These are phyloP conservation scores for Penicillium verhagenii DNA, from an alignment of 495 filamentous ascomycete species.

Conservation along the genomic window DNA sequence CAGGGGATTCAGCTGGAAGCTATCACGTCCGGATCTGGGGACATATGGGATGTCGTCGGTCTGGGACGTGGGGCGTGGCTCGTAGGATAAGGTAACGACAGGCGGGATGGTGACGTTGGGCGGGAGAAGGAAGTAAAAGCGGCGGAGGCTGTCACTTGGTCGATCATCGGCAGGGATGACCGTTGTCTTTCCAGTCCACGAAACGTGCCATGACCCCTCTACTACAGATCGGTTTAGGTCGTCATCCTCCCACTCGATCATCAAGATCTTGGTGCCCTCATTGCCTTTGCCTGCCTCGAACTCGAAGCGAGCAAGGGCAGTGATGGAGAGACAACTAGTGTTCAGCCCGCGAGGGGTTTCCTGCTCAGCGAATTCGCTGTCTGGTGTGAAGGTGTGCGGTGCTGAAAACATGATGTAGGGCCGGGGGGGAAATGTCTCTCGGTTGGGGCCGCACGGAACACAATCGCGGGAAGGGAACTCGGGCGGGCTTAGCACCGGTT, in stretches of 20 bases:
- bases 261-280: conserved; percentile 80
- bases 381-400: conserved; percentile 35
- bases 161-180: conserved; percentile 64
- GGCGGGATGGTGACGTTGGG: conserved; percentile 65
- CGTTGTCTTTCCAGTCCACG: conserved; percentile 70
- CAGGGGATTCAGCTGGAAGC: conserved; percentile 63
- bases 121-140: conserved; percentile 73
- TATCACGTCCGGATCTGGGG: conserved; percentile 16
- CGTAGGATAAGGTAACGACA: conserved; percentile 61
- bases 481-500: conserved; percentile 5
- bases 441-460: conserved; percentile 10
- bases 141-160: conserved; percentile 52
- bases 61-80: conserved; percentile 25
- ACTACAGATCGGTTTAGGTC: conserved; percentile 34
- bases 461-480: not conserved
- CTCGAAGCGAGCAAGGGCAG: conserved; percentile 76
- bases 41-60: not conserved
- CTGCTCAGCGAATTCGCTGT: conserved; percentile 36
- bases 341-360: conserved; percentile 28
- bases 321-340: conserved; percentile 33
- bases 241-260: conserved; percentile 79
- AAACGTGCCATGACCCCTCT: conserved; percentile 62
- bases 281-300: conserved; percentile 74
- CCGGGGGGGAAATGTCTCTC: not conserved
- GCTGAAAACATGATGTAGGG: conserved; percentile 15